These are phyloP conservation scores for Noccaea bulbosa DNA, from an alignment of 345 rosid species.

Conservation along the genomic window DNA sequence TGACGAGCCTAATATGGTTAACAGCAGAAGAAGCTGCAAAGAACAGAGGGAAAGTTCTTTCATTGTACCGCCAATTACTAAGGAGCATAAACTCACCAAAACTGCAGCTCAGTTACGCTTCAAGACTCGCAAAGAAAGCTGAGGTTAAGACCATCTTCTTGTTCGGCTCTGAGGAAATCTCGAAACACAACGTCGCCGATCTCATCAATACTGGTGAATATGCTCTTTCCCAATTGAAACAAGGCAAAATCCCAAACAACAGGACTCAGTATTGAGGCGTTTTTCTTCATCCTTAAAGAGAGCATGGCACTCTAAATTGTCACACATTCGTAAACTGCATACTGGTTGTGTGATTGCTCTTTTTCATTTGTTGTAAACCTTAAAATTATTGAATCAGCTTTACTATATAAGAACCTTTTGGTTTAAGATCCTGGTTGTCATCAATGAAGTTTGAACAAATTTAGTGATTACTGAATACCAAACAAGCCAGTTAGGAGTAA, in stretches of 20 bases:
- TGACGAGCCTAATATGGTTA: conserved; percentile 56
- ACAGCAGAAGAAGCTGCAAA: conserved; percentile 58
- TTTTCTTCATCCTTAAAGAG: neutral
- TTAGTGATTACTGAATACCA: neutral
- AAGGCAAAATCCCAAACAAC: conserved; percentile 58
- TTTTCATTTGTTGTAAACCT: neutral
- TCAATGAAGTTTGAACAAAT: neutral
- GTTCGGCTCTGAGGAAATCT: conserved; percentile 58
- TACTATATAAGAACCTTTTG: neutral
- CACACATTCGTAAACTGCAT: neutral
- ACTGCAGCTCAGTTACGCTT: conserved; percentile 59
- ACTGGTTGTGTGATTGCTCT: neutral
- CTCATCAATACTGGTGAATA: conserved; percentile 59
- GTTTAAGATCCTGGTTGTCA: no score
- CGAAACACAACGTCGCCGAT: conserved; percentile 58
- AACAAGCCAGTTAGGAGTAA: neutral
- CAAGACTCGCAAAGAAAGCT: conserved; percentile 64
- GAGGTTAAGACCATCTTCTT: conserved; percentile 60
- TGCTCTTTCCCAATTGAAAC: conserved; percentile 54
- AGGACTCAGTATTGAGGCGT: conserved; percentile 36
- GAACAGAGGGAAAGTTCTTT: conserved; percentile 57
- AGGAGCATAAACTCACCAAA: conserved; percentile 61
- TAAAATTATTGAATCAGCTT: neutral
- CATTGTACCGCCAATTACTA: conserved; percentile 57
- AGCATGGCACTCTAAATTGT: neutral